Evolutionary conservation across 305 asterid genomes (phyloP).

Genomic region (Petunia hybrid): DNA sequence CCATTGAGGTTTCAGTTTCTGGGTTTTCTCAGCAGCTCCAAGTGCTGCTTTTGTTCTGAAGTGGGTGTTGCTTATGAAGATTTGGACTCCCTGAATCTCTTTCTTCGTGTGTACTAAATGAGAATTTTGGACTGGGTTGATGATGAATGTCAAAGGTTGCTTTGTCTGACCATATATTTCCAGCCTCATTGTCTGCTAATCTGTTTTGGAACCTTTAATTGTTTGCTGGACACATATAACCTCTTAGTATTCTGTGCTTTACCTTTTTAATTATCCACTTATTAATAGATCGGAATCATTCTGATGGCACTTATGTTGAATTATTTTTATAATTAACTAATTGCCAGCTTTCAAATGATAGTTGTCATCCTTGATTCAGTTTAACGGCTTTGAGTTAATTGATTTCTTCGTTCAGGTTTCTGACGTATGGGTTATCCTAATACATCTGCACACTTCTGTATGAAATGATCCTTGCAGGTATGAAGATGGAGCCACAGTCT

Average conservation of each 20-base stretch:
- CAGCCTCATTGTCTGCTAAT: background rate
- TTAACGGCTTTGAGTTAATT: background rate
- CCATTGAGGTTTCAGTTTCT: slow-evolving; percentile 2
- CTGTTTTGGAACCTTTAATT: slow-evolving; percentile 7
- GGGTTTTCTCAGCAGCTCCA: background rate
- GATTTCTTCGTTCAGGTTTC: background rate
- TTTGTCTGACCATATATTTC: background rate
- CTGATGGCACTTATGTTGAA: background rate
- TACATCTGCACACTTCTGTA: background rate
- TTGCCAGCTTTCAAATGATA: slow-evolving; percentile 9
- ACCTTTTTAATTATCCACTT: background rate
- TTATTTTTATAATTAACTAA: background rate
- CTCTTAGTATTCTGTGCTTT: background rate
- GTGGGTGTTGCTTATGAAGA: background rate
- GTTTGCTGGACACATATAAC: slow-evolving; percentile 5
- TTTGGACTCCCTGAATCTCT: background rate
- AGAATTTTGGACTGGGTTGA: slow-evolving; percentile 8
- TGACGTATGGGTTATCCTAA: background rate
- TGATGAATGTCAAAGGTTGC: slow-evolving; percentile 3
- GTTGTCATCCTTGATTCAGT: background rate
- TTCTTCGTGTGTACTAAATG: background rate
- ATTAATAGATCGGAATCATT: background rate
- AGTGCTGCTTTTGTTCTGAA: background rate
- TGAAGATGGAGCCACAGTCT: slow-evolving; percentile 86
- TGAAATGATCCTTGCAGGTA: slow-evolving; percentile 57